Conservation (phyloP, 2,329 filamentous ascomycete species). For the Aspergillaceae sp. region DNA sequence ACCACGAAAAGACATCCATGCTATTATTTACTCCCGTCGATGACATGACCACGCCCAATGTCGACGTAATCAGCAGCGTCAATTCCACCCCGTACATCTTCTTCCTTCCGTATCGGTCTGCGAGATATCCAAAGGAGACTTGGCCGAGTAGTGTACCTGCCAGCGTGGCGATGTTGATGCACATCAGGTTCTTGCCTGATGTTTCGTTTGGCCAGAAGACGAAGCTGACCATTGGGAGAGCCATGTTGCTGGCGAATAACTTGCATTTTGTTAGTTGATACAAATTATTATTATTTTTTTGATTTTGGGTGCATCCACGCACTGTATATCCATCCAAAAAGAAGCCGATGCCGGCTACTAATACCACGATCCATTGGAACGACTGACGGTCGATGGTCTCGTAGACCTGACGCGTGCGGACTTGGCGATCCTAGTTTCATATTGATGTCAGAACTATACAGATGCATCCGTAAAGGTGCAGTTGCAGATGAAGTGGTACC, state of each 20-base stretch:
- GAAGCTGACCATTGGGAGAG: slow-evolving; percentile 41
- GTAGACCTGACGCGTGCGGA: slow-evolving; percentile 37
- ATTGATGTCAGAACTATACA: background rate
- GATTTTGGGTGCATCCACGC: background rate
- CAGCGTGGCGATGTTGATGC: slow-evolving; percentile 41
- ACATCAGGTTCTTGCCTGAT: slow-evolving; percentile 26
- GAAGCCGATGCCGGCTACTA: slow-evolving; percentile 43
- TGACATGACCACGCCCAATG: slow-evolving; percentile 40
- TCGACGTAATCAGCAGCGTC: slow-evolving; percentile 39
- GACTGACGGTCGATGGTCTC: slow-evolving; percentile 37
- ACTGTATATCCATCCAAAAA: slow-evolving; percentile 42
- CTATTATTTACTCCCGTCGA: slow-evolving; percentile 35
- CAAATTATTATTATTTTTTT: background rate
- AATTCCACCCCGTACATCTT: slow-evolving; percentile 46
- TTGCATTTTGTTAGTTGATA: slow-evolving; percentile 7
- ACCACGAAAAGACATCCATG: slow-evolving; percentile 39
- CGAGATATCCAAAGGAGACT: slow-evolving; percentile 40
- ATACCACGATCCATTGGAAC: slow-evolving; percentile 37
- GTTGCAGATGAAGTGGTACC: slow-evolving; percentile 9
- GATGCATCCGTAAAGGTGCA: background rate
- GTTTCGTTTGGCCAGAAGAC: slow-evolving; percentile 39
- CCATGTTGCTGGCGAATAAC: slow-evolving; percentile 44
- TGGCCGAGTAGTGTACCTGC: slow-evolving; percentile 41
- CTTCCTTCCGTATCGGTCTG: slow-evolving; percentile 41
- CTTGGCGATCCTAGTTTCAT: slow-evolving; percentile 29